Evolutionary conservation across 129 eudicot species (phyloP), one percentile per base, ranked within the genome.

Genomic region (Arctium minus): DNA sequence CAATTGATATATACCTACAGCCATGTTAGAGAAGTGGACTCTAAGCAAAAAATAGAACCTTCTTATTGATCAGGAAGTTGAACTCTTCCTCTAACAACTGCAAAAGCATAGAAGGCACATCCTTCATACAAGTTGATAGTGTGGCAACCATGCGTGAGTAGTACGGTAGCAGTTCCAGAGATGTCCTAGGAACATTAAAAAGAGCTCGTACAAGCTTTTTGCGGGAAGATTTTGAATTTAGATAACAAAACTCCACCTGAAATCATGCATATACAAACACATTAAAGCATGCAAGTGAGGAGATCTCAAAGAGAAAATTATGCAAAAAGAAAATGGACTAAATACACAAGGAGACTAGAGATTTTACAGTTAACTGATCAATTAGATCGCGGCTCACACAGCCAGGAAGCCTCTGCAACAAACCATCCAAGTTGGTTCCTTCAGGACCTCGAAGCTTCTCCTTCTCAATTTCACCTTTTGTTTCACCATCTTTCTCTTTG

Each of bases 71-170:
- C 74, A 95, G 76, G 62, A 89, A 88, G 86, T 88, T 95, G 87
- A 95, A 95, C 88, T 95, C 98, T 85, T 95, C 98, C 85, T 95
- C 98, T 90, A 95, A 83, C 85, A 91, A 80, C 86, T 91, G 98
- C 81, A 95, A 80, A 40, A 95, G 97, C 98, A 92, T 89, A 72
- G 94, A 82, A 53, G 98, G 92, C 40, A 92, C 92, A 73, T 95
- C 98, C 85, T 92, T 95, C 98, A 95, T 91, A 84, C 98, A 95
- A 40, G 97, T 92, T 27, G 98, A 91, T 56, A 95, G 86, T 44
- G 98, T 95, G n/a, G 97, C 97, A 79, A 95, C 97, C 94, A 95
- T 88, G 78, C 98, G 98, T 2, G 98, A 95, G 72, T 95, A 95
- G 88, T 95, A 95, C 8, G 98, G 93, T 42, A 95, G 80, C 81